Conservation (phyloP, 139 green algal species). For the Dunaliella primolecta region DNA sequence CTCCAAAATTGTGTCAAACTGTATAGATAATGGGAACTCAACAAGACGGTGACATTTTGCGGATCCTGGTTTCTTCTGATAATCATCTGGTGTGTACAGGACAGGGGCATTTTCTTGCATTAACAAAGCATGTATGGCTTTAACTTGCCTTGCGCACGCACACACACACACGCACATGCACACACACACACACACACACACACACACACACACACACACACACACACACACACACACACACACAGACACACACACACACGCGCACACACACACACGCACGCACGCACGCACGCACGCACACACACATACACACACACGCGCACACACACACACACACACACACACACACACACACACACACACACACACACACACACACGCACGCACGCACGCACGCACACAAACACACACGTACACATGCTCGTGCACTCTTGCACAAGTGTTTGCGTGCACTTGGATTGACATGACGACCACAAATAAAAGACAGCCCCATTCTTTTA, state of each 20-base stretch:
- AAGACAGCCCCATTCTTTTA: not conserved
- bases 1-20: too few species aligned
- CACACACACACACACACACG: not conserved
- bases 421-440: not conserved
- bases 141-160: not conserved
- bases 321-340: not conserved
- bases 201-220: not conserved
- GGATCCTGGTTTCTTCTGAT: slow-evolving; percentile 91
- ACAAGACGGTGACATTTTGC: slow-evolving; percentile 55
- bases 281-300: not conserved
- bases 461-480: not conserved
- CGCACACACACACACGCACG: not conserved
- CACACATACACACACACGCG: not conserved
- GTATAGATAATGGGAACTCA: too few species aligned
- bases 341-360: not conserved
- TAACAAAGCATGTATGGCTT: not conserved
- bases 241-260: not conserved
- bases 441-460: not conserved
- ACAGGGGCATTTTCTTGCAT: not conserved
- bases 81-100: slow-evolving; percentile 84
- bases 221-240: not conserved
- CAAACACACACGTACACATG: not conserved
- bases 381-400: not conserved
- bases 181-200: not conserved
- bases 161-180: not conserved